Evolutionary conservation across 164 flowering plant genomes (phyloP).

Genomic region (Saururus chinensis): DNA sequence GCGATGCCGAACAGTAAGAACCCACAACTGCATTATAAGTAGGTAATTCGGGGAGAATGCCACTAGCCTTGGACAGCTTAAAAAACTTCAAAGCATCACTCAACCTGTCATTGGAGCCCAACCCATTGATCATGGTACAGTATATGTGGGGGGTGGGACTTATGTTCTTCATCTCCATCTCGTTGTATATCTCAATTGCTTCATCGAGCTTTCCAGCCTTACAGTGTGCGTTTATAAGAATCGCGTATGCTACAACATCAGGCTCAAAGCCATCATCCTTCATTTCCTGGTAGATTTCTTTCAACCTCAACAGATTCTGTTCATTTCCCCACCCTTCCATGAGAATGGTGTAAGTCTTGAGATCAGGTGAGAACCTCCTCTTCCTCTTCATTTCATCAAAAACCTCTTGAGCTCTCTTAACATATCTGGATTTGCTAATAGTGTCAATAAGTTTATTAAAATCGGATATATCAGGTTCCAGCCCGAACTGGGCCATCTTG

Average conservation of each 20-base stretch:
- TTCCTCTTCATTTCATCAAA: slow-evolving; percentile 53
- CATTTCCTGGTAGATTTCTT: slow-evolving; percentile 61
- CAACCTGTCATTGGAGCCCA: slow-evolving; percentile 55
- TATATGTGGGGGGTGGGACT: slow-evolving; percentile 18
- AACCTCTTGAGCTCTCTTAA: slow-evolving; percentile 46
- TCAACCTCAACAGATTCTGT: slow-evolving; percentile 29
- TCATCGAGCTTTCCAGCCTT: slow-evolving; percentile 11
- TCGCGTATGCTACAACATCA: slow-evolving; percentile 22
- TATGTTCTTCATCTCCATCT: slow-evolving; percentile 15
- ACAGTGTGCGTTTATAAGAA: slow-evolving; percentile 15
- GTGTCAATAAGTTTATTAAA: slow-evolving; percentile 57
- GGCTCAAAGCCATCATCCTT: slow-evolving; percentile 20
- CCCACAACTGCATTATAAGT: slow-evolving; percentile 84
- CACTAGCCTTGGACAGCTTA: slow-evolving; percentile 36
- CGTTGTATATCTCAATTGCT: slow-evolving; percentile 14
- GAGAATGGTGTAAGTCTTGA: slow-evolving; percentile 33
- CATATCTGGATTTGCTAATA: slow-evolving; percentile 50
- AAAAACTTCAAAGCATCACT: slow-evolving; percentile 55
- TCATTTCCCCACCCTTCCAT: slow-evolving; percentile 78
- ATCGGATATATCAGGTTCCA: slow-evolving; percentile 43
- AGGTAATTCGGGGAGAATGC: slow-evolving; percentile 45
- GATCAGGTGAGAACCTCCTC: slow-evolving; percentile 14
- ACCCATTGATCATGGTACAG: slow-evolving; percentile 64
- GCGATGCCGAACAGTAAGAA: slow-evolving; percentile 52
- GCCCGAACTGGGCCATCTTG: slow-evolving; percentile 60